phyloP scores from a whole-genome alignment of 306 rosid genomes.

The Quercus mongolica region DNA sequence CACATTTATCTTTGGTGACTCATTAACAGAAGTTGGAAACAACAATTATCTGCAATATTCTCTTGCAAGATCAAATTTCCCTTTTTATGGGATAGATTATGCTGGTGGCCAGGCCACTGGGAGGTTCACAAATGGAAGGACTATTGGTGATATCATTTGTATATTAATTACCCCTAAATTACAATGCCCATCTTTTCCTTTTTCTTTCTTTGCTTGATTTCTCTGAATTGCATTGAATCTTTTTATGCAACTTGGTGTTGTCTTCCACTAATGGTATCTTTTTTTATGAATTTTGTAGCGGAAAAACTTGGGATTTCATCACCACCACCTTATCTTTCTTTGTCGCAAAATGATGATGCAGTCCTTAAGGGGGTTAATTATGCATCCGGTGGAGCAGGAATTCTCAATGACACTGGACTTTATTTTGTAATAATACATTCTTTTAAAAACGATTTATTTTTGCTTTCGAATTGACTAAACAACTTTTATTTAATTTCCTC shows the following conservation, averaged over 20 bases:
- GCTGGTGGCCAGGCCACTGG: conserved; percentile 72
- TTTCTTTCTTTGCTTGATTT: neutral
- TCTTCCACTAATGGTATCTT: neutral
- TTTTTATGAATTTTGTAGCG: conserved; percentile 40
- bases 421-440: conserved; percentile 57
- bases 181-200: neutral
- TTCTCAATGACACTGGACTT: conserved; percentile 79
- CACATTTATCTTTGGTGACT: conserved; percentile 72
- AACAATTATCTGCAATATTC: conserved; percentile 71
- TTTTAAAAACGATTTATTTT: neutral
- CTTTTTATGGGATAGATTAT: conserved; percentile 87
- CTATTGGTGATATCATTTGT: conserved; percentile 83
- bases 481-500: neutral
- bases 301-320: conserved; percentile 63
- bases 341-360: conserved; percentile 53
- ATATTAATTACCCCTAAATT: neutral
- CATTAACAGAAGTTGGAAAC: conserved; percentile 83
- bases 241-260: neutral
- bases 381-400: conserved; percentile 95
- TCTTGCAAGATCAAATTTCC: conserved; percentile 68
- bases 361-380: conserved; percentile 68
- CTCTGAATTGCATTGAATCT: neutral
- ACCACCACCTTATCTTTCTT: conserved; percentile 73
- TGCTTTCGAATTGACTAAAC: neutral
- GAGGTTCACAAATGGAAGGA: conserved; percentile 85